Conservation (phyloP, 2,329 filamentous ascomycete species). For the Arthroderma sp. region DNA sequence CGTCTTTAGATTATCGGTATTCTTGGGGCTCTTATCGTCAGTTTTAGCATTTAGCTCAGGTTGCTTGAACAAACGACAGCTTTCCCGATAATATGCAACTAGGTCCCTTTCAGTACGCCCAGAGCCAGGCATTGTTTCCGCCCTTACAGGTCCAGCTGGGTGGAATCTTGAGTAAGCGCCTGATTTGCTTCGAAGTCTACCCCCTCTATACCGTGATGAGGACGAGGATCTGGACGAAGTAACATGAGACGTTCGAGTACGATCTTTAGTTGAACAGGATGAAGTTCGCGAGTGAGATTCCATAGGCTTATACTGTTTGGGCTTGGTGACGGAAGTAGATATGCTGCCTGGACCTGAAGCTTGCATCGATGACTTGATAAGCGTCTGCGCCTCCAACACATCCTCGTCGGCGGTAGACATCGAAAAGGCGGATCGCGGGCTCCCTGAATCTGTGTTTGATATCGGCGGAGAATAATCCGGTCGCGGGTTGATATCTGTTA, state of each 20-base stretch:
- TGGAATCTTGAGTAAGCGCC: slow-evolving; percentile 19
- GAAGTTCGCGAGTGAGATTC: slow-evolving; percentile 17
- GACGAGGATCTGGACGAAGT: slow-evolving; percentile 15
- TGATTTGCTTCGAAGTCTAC: slow-evolving; percentile 18
- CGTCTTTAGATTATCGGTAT: not conserved
- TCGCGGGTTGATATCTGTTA: slow-evolving; percentile 10
- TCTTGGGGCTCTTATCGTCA: not conserved
- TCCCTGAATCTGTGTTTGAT: slow-evolving; percentile 5
- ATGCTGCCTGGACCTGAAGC: not conserved
- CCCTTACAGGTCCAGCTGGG: slow-evolving; percentile 15
- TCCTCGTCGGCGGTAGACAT: slow-evolving; percentile 3
- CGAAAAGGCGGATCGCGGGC: slow-evolving; percentile 6
- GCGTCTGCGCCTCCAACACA: slow-evolving; percentile 2
- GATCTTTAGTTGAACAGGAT: slow-evolving; percentile 15
- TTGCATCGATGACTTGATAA: not conserved
- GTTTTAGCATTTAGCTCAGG: not conserved
- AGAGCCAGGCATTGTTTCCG: slow-evolving; percentile 12
- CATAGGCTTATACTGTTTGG: not conserved
- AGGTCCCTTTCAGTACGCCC: slow-evolving; percentile 21
- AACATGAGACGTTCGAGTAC: slow-evolving; percentile 22
- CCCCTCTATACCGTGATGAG: slow-evolving; percentile 15
- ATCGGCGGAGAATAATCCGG: slow-evolving; percentile 4
- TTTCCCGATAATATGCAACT: slow-evolving; percentile 27
- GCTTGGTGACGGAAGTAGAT: not conserved
- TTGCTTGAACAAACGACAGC: slow-evolving; percentile 28